Percentiles rank a stretch among this genome's conserved stretches.
These are phyloP conservation scores for Suillus clintonianus DNA, from an alignment of 768 basidiomycete genomes.

Conservation along the genomic window DNA sequence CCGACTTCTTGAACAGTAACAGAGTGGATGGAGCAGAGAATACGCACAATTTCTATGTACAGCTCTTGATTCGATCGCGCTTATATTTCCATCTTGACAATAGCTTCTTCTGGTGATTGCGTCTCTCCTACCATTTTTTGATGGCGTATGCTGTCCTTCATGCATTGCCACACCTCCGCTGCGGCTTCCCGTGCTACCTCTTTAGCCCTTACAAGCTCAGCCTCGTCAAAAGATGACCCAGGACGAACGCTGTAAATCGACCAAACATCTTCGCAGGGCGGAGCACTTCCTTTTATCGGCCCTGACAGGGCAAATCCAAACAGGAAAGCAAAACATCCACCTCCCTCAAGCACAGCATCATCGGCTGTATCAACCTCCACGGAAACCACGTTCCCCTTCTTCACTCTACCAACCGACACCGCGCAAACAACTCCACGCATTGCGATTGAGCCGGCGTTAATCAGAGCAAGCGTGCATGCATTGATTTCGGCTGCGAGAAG, in stretches of 20 bases:
- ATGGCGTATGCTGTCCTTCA: conserved; percentile 40
- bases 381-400: conserved; percentile 10
- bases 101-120: conserved; percentile 27
- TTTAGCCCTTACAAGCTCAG: conserved; percentile 45
- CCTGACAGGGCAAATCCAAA: conserved; percentile 27
- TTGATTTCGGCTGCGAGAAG: conserved; percentile 71
- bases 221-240: conserved; percentile 36
- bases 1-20: background rate
- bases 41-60: background rate
- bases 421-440: conserved; percentile 79
- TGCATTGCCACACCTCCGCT: conserved; percentile 43
- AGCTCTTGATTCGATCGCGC: background rate
- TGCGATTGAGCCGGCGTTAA: conserved; percentile 70
- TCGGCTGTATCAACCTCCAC: conserved; percentile 57
- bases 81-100: conserved; percentile 45
- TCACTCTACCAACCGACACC: conserved; percentile 51
- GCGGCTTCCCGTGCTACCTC: conserved; percentile 53
- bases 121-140: conserved; percentile 20
- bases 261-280: conserved; percentile 30
- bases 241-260: conserved; percentile 20
- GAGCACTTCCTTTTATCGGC: conserved; percentile 5
- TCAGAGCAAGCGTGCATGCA: conserved; percentile 64
- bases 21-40: background rate
- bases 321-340: conserved; percentile 74
- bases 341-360: conserved; percentile 38